Evolutionary conservation across 148 eudicot species (phyloP).

Genomic region (Heliosperma pusillum): DNA sequence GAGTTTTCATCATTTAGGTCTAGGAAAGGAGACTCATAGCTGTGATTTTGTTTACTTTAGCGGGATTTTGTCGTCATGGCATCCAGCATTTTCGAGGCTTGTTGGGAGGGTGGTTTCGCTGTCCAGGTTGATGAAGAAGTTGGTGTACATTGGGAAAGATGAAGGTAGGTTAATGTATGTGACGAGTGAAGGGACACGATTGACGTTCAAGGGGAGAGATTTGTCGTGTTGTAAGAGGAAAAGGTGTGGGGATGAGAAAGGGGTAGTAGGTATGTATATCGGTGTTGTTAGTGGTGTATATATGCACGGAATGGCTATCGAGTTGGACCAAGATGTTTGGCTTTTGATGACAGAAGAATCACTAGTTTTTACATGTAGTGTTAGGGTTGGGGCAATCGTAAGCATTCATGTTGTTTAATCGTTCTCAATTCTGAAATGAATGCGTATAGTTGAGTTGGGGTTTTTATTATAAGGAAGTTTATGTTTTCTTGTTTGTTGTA

Average conservation of each 20-base stretch:
- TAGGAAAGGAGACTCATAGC: slow-evolving; percentile 30
- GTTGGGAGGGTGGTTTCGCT: slow-evolving; percentile 42
- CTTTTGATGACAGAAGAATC: slow-evolving; percentile 62
- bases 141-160: slow-evolving; percentile 56
- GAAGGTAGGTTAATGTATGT: slow-evolving; percentile 64
- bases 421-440: neutral
- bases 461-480: slow-evolving; percentile 1
- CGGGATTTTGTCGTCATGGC: slow-evolving; percentile 56
- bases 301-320: slow-evolving; percentile 72
- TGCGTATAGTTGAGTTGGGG: neutral
- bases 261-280: slow-evolving; percentile 54
- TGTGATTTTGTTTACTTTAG: slow-evolving; percentile 50
- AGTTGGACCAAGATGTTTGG: slow-evolving; percentile 75
- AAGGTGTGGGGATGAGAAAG: slow-evolving; percentile 34
- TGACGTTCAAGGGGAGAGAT: slow-evolving; percentile 24
- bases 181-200: slow-evolving; percentile 32
- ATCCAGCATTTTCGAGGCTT: slow-evolving; percentile 51
- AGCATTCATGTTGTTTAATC: slow-evolving; percentile 27
- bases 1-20: slow-evolving; percentile 3
- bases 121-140: slow-evolving; percentile 60
- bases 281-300: slow-evolving; percentile 68
- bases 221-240: slow-evolving; percentile 10
- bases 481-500: slow-evolving; percentile 21
- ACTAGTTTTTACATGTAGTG: slow-evolving; percentile 48
- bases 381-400: slow-evolving; percentile 83